phyloP scores from a whole-genome alignment of 73 alveolate species.

The Paramecium primaurelia region DNA sequence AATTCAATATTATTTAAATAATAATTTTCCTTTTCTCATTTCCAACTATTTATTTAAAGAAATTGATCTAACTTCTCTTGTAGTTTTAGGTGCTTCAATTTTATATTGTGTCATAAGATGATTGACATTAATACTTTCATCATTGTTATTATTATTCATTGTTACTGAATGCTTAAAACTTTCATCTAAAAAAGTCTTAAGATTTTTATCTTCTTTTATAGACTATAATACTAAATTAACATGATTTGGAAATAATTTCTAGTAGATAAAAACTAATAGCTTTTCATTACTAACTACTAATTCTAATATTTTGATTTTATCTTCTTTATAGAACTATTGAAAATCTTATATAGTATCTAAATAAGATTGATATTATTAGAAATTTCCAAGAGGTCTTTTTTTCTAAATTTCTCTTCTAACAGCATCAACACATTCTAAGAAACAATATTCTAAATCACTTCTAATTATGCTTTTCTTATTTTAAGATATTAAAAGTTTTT shows the following conservation, averaged over 20 bases:
- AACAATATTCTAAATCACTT: slow-evolving; percentile 81
- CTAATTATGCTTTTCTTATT: slow-evolving; percentile 58
- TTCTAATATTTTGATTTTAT: slow-evolving; percentile 66
- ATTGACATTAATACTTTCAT: background rate
- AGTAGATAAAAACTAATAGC: slow-evolving; percentile 61
- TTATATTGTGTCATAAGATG: background rate
- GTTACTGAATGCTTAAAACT: background rate
- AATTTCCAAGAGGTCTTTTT: slow-evolving; percentile 32
- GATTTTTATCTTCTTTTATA: background rate
- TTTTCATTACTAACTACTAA: slow-evolving; percentile 66
- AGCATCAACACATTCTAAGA: slow-evolving; percentile 83
- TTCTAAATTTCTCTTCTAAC: slow-evolving; percentile 81
- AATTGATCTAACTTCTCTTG: background rate
- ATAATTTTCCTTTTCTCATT: background rate
- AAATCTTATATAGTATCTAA: slow-evolving; percentile 5
- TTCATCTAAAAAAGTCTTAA: background rate
- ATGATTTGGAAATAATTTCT: slow-evolving; percentile 68
- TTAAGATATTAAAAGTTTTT: background rate
- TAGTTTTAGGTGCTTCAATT: background rate
- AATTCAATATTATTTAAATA: background rate
- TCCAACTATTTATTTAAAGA: background rate
- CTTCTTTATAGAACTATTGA: slow-evolving; percentile 46
- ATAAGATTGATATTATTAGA: background rate
- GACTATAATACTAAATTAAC: slow-evolving; percentile 38
- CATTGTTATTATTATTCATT: background rate